These are phyloP conservation scores for Persicaria tinctoria DNA, from an alignment of 148 eudicot genomes.

Conservation along the genomic window DNA sequence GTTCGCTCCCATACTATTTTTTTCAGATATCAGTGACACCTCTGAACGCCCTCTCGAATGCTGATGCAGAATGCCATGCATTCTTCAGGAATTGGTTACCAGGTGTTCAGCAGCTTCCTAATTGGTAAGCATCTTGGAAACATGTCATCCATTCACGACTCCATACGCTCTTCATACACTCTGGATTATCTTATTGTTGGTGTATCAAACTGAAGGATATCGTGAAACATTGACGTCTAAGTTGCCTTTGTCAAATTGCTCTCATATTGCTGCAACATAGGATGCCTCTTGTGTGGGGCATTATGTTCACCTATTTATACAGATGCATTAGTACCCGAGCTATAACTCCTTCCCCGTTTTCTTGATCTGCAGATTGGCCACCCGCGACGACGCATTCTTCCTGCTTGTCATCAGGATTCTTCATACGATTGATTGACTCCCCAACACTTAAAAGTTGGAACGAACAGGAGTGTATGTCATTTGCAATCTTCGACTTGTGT, in stretches of 20 bases:
- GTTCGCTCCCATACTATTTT: background rate
- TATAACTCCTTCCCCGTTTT: background rate
- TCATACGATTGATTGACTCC: background rate
- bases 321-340: background rate
- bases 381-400: background rate
- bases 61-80: conserved; percentile 9
- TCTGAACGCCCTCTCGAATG: conserved; percentile 13
- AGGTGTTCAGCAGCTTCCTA: conserved; percentile 1
- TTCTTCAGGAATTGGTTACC: conserved; percentile 6
- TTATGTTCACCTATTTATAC: background rate
- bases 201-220: too few relatives aligned
- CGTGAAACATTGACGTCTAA: too few relatives aligned
- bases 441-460: background rate
- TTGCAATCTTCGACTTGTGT: background rate
- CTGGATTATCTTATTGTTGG: too few relatives aligned
- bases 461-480: background rate
- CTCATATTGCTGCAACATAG: background rate
- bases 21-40: conserved; percentile 13
- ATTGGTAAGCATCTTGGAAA: conserved; percentile 7
- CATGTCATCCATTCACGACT: background rate
- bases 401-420: background rate
- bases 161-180: background rate
- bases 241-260: background rate
- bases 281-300: background rate
- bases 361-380: background rate